Base-by-base conservation (phyloP, 1,284 basidiomycete genomes). In the Cryptococcus sp. region DNA sequence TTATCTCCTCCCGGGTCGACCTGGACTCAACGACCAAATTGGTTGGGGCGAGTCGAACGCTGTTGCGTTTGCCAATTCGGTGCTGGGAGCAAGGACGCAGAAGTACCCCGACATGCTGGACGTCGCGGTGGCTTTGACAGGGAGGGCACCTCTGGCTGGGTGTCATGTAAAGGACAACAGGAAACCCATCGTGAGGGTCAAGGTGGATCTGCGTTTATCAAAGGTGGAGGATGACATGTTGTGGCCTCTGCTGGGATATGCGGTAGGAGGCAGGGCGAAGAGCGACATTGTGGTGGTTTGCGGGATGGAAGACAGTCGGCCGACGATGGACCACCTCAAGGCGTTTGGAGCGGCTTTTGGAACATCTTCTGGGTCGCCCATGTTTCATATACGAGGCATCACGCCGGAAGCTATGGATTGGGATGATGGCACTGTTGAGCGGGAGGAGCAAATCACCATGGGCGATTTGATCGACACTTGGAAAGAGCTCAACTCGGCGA, bases 91-190 rank as follows among this genome's bases (percentile, higher is more conserved):
- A 12, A 41, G 25, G n/a, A 41, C 39, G 39, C 25, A 26, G 25
- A 41, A 41, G n/a, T 41, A 41, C 23, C 39, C 39, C 4, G 39
- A 41, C n/a, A 41, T 41, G 39, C 39, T 41, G 25, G 39, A 41
- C 19, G 39, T 41, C 12, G 22, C 24, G 3, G 39, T 41, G 21
- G 39, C 39, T 5, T 16, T 41, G 5, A 41, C 39, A 12, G 39
- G 39, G 4, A 18, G 39, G 14, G 39, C 39, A 4, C 39, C 39
- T 5, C 19, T 41, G 39, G 39, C 39, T 3, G 39, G 39, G n/a
- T 41, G 39, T 26, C 39, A 41, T 25, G 6, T 28, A 24, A 24
- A 41, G 9, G 23, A 41, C 6, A 21, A 41, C 4, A 18, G 39
- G 12, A 11, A n/a, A 16, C 23, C 39, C 5, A 41, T 16, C 6